A percentile compares a stretch with the other conserved stretches of the same genome.
phyloP scores from a whole-genome alignment of 495 filamentous ascomycete genomes.

The Daldinia childiae region DNA sequence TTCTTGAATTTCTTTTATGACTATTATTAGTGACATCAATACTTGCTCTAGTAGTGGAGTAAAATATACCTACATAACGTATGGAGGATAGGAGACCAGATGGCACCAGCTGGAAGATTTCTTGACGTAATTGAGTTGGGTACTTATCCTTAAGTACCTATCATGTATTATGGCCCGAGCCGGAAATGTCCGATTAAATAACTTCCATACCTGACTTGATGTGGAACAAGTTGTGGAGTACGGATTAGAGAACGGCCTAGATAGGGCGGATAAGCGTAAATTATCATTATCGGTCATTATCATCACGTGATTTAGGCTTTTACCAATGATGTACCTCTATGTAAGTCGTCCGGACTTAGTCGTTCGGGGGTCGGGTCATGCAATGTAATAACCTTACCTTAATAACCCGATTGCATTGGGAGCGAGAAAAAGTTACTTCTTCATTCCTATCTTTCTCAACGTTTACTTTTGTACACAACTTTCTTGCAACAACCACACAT shows the following conservation, averaged over 20 bases:
- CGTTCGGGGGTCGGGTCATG: slow-evolving; percentile 27
- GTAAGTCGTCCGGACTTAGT: slow-evolving; percentile 32
- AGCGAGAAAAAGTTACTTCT: slow-evolving; percentile 12
- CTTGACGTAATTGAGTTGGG: neutral
- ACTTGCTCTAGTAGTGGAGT: neutral
- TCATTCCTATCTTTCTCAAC: slow-evolving; percentile 26
- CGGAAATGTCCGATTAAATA: slow-evolving; percentile 20
- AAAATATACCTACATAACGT: too few relatives aligned
- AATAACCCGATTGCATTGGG: slow-evolving; percentile 24
- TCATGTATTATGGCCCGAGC: neutral
- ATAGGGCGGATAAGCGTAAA: neutral
- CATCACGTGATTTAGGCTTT: slow-evolving; percentile 37
- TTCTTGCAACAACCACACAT: slow-evolving; percentile 5
- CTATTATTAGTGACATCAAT: neutral
- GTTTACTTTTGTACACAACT: slow-evolving; percentile 20
- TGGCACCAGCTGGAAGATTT: neutral
- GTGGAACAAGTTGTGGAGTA: neutral
- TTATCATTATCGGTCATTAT: slow-evolving; percentile 8
- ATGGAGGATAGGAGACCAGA: neutral
- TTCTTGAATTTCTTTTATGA: neutral
- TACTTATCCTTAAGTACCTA: neutral
- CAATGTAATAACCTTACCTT: slow-evolving; percentile 4
- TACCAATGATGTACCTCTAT: neutral
- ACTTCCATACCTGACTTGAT: too few relatives aligned
- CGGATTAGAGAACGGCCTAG: slow-evolving; percentile 6